These are phyloP conservation scores for Yamadazyma pseudoaaseri DNA, from an alignment of 1,139 yeast species.

Conservation along the genomic window DNA sequence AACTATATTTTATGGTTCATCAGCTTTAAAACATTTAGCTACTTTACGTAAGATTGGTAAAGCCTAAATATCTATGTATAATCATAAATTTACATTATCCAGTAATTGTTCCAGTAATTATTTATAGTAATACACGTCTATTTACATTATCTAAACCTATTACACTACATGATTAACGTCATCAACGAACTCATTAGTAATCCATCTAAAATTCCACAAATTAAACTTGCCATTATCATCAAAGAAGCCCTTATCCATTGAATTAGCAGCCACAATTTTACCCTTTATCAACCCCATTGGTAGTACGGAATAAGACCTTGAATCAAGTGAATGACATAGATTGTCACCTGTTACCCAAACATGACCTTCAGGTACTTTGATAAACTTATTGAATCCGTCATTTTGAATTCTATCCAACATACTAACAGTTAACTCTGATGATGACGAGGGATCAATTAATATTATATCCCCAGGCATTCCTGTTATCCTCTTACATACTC, in stretches of 20 bases:
- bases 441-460: conserved; percentile 73
- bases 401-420: conserved; percentile 27
- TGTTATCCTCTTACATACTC: conserved; percentile 89
- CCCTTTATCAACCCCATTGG: conserved; percentile 91
- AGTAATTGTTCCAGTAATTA: no score
- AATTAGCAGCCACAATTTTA: conserved; percentile 70
- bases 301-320: conserved; percentile 81
- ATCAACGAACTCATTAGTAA: conserved; percentile 41
- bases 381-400: conserved; percentile 56
- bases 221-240: conserved; percentile 30
- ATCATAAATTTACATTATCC: not conserved
- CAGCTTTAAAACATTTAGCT: conserved; percentile 45
- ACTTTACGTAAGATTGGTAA: conserved; percentile 34
- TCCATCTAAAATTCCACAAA: conserved; percentile 54
- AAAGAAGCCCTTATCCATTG: conserved; percentile 34
- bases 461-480: conserved; percentile 96
- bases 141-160: no score
- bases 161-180: no score
- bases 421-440: conserved; percentile 48
- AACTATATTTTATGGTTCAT: conserved; percentile 66
- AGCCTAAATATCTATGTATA: conserved; percentile 8
- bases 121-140: no score
- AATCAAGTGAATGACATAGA: conserved; percentile 82
- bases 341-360: conserved; percentile 98
- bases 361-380: conserved; percentile 83